Base-by-base conservation (phyloP, 495 filamentous ascomycete genomes). In the Podospora conica region DNA sequence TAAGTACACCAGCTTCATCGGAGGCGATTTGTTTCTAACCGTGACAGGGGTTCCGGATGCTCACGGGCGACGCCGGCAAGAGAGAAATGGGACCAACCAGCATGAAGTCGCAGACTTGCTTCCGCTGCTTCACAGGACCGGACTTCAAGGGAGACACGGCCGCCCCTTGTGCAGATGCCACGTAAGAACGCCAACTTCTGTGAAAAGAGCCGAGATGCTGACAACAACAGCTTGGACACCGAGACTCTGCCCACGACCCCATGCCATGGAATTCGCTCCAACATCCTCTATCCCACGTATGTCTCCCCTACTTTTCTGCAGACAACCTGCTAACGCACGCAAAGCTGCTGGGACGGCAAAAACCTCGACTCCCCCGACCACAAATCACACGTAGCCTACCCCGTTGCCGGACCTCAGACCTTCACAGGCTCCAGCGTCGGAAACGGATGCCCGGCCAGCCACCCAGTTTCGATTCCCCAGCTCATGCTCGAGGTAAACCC, bases 241-340 rank as follows among this genome's bases (percentile, higher is more conserved):
- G 54, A 64, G 27, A 24, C 63, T 48, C 9, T 68, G n/a, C 63
- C 69, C 55, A 63, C 55, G 22, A 60, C 48, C 2, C 75, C 73
- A 0, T 78, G 76, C 40, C 33, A 69, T 9, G 79, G 79, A 18
- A 80, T 81, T 63, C 73, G 76, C 54, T 75, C 78, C 21, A 80
- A 78, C 60, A 75, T 79, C 58, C 73, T 76, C n/a, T 81, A 80
- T 57, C 79, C 79, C 0, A 77, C 80, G 66, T 65, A 54, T 40
- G 66, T 55, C 25, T n/a, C 8, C 31, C 20, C 21, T 9, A 29
- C 23, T 53, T 15, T 15, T 27, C 20, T 21, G 28, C 12, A 23
- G 21, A 28, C 27, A 15, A 0, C 0, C 15, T 27, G 22, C 29
- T 40, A 20, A 55, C 31, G 10, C 9, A 62, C 20, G 11, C 2